Evolutionary conservation across 352 stramenopile species (phyloP), one percentile per base, ranked within the genome.

Genomic region (Lagenidium giganteum): DNA sequence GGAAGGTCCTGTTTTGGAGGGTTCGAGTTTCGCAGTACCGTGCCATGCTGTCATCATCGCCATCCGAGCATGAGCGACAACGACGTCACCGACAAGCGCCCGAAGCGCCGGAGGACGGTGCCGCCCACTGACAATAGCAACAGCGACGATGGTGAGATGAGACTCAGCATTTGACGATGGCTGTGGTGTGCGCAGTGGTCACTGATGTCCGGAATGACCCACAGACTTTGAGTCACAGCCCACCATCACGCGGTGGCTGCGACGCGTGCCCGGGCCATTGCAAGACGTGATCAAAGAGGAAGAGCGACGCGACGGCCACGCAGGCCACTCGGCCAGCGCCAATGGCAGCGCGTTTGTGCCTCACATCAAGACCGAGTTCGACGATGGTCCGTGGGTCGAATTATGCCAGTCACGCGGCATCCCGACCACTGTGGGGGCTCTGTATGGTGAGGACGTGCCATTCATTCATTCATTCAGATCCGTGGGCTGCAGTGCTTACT

Each of bases 251-350:
- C 87, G 84, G 54, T 89, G 74, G 77, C 72, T 87, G 51, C 73
- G 71, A 5, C 58, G 77, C 9, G 70, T 90, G 32, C 78, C 78
- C 0, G 78, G 78, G 0, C 78, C 78, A 13, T 49, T 90, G 34
- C 74, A 85, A 40, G 78, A 87, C 35, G 70, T 90, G 36, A 83
- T 90, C 57, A 84, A 87, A 54, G 70, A 84, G 42, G 64, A 80
- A 30, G 62, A 64, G 37, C 84, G 74, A 16, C 33, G 83, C 53
- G 67, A 84, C 11, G 64, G 51, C 34, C 43, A 77, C 36, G 42
- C 50, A 28, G 65, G 54, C 18, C 51, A 65, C 20, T 54, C 70
- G 9, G 52, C 55, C 22, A 84, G 70, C 50, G 62, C 61, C 24
- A 63, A 70, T 29, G 40, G 64, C 26, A 68, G 66, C 47, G 67